Evolutionary conservation across 164 flowering plant genomes (phyloP).

Genomic region (Stephania yunnanensis): DNA sequence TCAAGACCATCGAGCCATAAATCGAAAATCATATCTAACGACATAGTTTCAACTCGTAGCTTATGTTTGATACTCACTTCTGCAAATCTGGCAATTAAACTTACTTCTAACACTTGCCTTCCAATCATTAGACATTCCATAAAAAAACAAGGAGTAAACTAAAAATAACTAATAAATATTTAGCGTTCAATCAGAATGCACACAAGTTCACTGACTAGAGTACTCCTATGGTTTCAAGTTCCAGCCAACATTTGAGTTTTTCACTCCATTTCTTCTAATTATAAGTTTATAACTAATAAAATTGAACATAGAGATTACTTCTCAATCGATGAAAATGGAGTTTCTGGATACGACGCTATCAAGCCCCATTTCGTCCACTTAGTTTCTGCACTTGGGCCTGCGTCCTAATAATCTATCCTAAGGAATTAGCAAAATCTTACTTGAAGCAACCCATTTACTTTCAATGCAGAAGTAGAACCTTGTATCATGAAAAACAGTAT

Average conservation of each 20-base stretch:
- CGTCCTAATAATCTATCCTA: not conserved
- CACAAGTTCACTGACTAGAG: too few relatives aligned
- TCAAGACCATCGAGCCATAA: too few relatives aligned
- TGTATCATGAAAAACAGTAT: not conserved
- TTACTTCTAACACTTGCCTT: too few relatives aligned
- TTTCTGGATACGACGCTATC: not conserved
- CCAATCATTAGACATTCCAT: too few relatives aligned
- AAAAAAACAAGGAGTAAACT: too few relatives aligned
- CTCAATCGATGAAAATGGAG: not conserved
- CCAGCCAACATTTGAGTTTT: too few relatives aligned
- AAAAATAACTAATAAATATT: too few relatives aligned
- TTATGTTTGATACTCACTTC: not conserved
- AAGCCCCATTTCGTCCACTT: not conserved
- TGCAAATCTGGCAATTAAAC: not conserved
- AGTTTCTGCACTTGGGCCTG: not conserved
- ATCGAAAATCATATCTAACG: not conserved
- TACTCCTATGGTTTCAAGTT: too few relatives aligned
- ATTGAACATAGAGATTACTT: too few relatives aligned
- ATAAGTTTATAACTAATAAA: too few relatives aligned
- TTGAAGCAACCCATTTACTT: not conserved
- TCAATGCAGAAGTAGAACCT: not conserved
- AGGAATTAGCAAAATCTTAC: not conserved
- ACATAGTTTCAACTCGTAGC: not conserved
- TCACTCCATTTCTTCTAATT: too few relatives aligned
- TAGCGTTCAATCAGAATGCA: too few relatives aligned